Conservation (phyloP, 1,284 basidiomycete species). For the Gymnopus androsaceus region DNA sequence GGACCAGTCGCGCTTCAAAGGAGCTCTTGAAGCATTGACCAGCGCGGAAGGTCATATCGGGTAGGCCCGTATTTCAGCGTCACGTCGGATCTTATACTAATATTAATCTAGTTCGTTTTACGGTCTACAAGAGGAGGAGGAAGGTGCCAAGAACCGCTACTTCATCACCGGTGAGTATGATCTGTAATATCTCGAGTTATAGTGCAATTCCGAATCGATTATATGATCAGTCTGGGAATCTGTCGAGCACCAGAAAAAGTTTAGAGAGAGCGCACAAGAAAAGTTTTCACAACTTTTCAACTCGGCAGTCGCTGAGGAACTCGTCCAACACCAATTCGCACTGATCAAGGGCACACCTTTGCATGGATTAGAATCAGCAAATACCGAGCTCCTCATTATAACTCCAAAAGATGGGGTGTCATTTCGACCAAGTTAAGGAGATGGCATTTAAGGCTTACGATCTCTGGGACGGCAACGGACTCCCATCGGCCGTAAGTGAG, state of each 20-base stretch:
- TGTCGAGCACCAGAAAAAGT: conserved; percentile 25
- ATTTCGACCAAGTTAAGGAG: conserved; percentile 18
- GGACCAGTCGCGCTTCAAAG: conserved; percentile 18
- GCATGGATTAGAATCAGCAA: conserved; percentile 21
- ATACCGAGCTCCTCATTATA: conserved; percentile 23
- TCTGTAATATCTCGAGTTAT: background rate
- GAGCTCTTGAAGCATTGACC: conserved; percentile 21
- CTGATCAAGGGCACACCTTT: conserved; percentile 4
- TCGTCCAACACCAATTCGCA: background rate
- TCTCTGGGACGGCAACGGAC: conserved; percentile 17
- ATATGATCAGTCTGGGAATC: conserved; percentile 29
- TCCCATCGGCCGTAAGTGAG: conserved; percentile 24
- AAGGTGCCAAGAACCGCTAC: conserved; percentile 19
- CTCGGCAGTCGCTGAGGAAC: background rate
- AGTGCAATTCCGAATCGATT: background rate
- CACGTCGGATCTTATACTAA: background rate
- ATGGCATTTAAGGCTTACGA: conserved; percentile 17
- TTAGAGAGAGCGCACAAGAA: conserved; percentile 16
- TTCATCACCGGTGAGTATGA: conserved; percentile 7
- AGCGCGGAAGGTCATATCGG: conserved; percentile 24
- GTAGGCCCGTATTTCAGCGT: conserved; percentile 9
- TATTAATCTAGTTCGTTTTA: conserved; percentile 23
- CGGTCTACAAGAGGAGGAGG: conserved; percentile 25
- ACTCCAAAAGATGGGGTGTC: conserved; percentile 24
- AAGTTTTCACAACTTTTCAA: background rate